phyloP scores from a whole-genome alignment of 805 yeast genomes.

The Yamadazyma insecticola region DNA sequence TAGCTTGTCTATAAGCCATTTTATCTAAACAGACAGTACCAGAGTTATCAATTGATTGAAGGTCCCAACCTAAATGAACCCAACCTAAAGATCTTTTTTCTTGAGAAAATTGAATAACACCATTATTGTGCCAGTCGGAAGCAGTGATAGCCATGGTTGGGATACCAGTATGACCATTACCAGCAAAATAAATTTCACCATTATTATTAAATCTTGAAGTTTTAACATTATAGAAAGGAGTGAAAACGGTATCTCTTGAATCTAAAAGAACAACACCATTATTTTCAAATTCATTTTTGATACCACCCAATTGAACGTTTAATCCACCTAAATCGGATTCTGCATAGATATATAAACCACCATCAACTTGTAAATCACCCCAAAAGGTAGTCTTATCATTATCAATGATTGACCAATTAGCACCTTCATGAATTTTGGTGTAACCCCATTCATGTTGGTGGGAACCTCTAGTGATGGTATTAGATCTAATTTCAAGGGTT shows the following conservation, averaged over 20 bases:
- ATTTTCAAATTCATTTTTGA: slow-evolving; percentile 8
- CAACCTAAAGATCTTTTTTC: slow-evolving; percentile 16
- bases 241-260: slow-evolving; percentile 15
- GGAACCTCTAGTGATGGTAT: slow-evolving; percentile 13
- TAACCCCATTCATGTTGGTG: slow-evolving; percentile 15
- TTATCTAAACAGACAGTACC: slow-evolving; percentile 23
- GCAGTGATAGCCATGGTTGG: slow-evolving; percentile 15
- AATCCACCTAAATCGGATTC: slow-evolving; percentile 14
- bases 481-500: slow-evolving; percentile 10
- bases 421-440: slow-evolving; percentile 18
- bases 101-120: slow-evolving; percentile 19
- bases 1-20: slow-evolving; percentile 16
- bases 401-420: slow-evolving; percentile 23
- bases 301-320: slow-evolving; percentile 13
- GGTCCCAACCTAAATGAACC: slow-evolving; percentile 14
- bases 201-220: slow-evolving; percentile 17
- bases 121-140: slow-evolving; percentile 16
- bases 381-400: slow-evolving; percentile 17
- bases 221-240: slow-evolving; percentile 17
- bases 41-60: slow-evolving; percentile 14
- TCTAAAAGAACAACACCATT: slow-evolving; percentile 22
- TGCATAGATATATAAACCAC: slow-evolving; percentile 20
- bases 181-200: slow-evolving; percentile 23
- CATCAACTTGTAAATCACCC: slow-evolving; percentile 19
- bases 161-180: slow-evolving; percentile 16